A percentile compares a stretch with the other conserved stretches of the same genome.
These are phyloP conservation scores for Lentinus brumalis DNA, from an alignment of 768 basidiomycete species.

Conservation along the genomic window DNA sequence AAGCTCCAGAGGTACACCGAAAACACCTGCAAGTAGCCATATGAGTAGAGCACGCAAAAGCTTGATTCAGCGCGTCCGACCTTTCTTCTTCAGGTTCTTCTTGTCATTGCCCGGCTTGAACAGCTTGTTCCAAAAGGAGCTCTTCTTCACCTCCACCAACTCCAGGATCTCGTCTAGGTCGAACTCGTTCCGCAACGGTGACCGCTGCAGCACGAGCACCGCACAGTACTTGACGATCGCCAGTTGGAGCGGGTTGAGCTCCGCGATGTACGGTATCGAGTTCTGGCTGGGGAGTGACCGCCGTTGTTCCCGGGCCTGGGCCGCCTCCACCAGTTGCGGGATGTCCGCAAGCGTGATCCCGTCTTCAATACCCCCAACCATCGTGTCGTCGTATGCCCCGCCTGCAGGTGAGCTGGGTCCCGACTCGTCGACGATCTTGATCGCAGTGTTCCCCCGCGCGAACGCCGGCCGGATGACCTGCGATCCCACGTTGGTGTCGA, in stretches of 20 bases:
- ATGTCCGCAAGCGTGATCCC: conserved; percentile 94
- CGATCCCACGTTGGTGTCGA: conserved; percentile 35
- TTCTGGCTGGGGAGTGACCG: conserved; percentile 79
- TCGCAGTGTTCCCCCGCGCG: conserved; percentile 79
- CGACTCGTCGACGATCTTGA: conserved; percentile 87
- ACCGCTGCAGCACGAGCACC: conserved; percentile 75
- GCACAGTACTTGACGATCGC: conserved; percentile 93
- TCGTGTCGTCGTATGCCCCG: conserved; percentile 42
- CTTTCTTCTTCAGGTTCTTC: conserved; percentile 90
- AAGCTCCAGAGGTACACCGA: conserved; percentile 89
- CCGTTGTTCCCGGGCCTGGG: conserved; percentile 86
- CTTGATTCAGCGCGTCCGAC: conserved; percentile 39
- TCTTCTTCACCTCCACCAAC: conserved; percentile 90
- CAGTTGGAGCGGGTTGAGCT: conserved; percentile 81
- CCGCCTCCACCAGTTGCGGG: conserved; percentile 88
- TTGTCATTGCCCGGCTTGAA: conserved; percentile 86
- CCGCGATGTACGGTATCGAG: conserved; percentile 81
- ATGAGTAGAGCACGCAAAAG: neutral
- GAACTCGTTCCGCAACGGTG: conserved; percentile 77
- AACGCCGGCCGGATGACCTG: conserved; percentile 68
- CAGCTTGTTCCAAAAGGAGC: conserved; percentile 92
- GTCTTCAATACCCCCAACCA: conserved; percentile 75
- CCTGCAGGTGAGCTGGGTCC: conserved; percentile 70
- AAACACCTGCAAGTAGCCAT: conserved; percentile 63
- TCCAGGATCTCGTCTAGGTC: conserved; percentile 94